Base-by-base conservation (phyloP, 176 grass and related monocot species). In the Hordeum marinum region DNA sequence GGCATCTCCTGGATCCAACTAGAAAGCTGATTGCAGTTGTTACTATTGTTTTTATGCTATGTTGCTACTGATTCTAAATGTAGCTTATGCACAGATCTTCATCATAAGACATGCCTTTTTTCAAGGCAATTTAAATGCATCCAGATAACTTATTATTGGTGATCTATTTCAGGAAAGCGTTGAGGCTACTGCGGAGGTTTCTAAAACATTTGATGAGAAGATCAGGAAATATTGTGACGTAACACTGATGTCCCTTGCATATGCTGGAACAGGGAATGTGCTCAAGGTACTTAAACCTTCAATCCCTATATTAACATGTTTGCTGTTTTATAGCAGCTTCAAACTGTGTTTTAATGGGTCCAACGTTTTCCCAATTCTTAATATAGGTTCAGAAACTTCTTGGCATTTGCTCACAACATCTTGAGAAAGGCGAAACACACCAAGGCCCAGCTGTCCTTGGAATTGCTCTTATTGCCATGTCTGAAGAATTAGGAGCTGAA, bases 371-470 rank as follows among this genome's bases (percentile, higher is more conserved):
- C 27, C 17, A 40, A 71, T 76, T 72, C 5, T 66, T 67, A 40
- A 52, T 91, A 63, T 88, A 99, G 96, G 90, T 96, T 63, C 96
- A 99, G 65, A 96, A 96, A 42, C 91, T 99, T 79, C 85, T 99
- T 57, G 91, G 91, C 36, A 91, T 92, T 71, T 99, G 96, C 70
- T 90, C 96, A 63, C 91, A 99, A 63, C 96, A 99, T 90, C 90
- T 99, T 52, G 96, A 96, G 4, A 99, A 99, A 80, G 91, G 93
- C 0, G 96, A 99, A 82, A 99, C 90, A 32, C 94, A 99, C 77
- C 96, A 99, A 86, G 93, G 96, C 52, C 91, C 96, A 78, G 96
- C 96, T 99, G 96, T 99, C 17, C 89, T 99, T 77, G 96, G 96
- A 91, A 96, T 99, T 87, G 96, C 93, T 70, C 90, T 99, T 58